Conservation (phyloP, 2,329 filamentous ascomycete genomes). For the Aspergillus bombycis region DNA sequence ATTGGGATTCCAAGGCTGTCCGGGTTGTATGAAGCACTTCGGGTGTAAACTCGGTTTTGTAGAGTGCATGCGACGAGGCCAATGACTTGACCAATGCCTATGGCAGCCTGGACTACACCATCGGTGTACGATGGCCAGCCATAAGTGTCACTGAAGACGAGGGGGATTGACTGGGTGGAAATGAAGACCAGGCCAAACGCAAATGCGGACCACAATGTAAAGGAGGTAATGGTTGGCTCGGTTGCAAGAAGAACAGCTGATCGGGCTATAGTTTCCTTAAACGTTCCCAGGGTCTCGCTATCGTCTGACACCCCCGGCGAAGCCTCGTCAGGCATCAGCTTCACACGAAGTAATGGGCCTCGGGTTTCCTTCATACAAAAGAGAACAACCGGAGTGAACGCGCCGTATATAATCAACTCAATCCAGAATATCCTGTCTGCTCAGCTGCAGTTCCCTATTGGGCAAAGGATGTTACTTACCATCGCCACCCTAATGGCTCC, state of each 20-base stretch:
- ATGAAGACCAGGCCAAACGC: slow-evolving; percentile 49
- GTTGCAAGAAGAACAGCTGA: slow-evolving; percentile 44
- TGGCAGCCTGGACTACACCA: slow-evolving; percentile 45
- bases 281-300: neutral
- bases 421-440: slow-evolving; percentile 16
- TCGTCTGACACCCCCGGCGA: neutral
- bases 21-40: slow-evolving; percentile 39
- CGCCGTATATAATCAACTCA: slow-evolving; percentile 46
- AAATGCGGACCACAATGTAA: slow-evolving; percentile 49
- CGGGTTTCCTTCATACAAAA: slow-evolving; percentile 47
- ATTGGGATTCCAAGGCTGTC: slow-evolving; percentile 46
- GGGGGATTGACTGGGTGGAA: slow-evolving; percentile 47
- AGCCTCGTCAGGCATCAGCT: neutral
- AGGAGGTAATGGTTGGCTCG: slow-evolving; percentile 47
- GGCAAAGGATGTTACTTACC: slow-evolving; percentile 8
- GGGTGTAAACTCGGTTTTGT: slow-evolving; percentile 27
- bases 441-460: neutral
- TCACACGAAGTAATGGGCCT: slow-evolving; percentile 32
- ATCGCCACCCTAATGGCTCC: slow-evolving; percentile 29
- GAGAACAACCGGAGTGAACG: slow-evolving; percentile 43
- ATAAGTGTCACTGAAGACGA: slow-evolving; percentile 43
- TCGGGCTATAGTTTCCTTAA: slow-evolving; percentile 35
- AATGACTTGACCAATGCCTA: slow-evolving; percentile 46
- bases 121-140: slow-evolving; percentile 34
- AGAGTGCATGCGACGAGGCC: slow-evolving; percentile 39